Base-by-base conservation (phyloP, 2,329 filamentous ascomycete species). In the Scopulariopsis brevicaulis region DNA sequence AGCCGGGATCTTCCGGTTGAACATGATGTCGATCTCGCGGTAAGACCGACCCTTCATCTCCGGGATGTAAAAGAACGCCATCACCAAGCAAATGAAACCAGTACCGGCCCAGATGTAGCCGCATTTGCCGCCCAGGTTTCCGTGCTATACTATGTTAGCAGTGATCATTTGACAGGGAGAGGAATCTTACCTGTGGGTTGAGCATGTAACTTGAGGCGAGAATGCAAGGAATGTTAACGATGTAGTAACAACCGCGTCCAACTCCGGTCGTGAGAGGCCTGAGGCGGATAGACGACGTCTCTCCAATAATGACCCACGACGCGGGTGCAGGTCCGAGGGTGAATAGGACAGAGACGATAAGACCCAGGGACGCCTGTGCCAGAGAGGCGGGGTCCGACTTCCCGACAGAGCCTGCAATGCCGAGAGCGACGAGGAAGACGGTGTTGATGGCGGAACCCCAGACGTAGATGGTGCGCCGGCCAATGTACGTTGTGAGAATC, bases 261-360 rank as follows among this genome's bases (percentile, higher is more conserved):
- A 86, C 70, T 68, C 83, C 84, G 25, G 83, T 86, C 3, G 80
- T 86, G n/a, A 86, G 71, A 53, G 84, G 80, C 54, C 84, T 69
- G 34, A 87, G 82, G 61, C 84, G 83, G 58, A 86, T 77, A 55
- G 84, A 72, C 0, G 84, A 85, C 2, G 84, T 86, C 69, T 87
- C 84, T 63, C 79, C 82, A 53, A 87, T 86, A 63, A 86, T 83
- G 70, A 82, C 80, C 77, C 79, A 87, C 11, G 83, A 85, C 48
- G 80, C 79, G 53, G 84, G 84, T 1, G 81, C 84, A 28, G 81
- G 82, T 63, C 80, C 82, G 18, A 84, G 68, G 50, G 77, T 80
- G 72, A 85, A 88, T 35, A 85, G 69, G 58, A 87, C 80, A 32
- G 84, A 86, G 65, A 87, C 74, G 63, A 86, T 83, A 56, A 87